Evolutionary conservation across 257 asterid species (phyloP).

Genomic region (Solanum commersonii): DNA sequence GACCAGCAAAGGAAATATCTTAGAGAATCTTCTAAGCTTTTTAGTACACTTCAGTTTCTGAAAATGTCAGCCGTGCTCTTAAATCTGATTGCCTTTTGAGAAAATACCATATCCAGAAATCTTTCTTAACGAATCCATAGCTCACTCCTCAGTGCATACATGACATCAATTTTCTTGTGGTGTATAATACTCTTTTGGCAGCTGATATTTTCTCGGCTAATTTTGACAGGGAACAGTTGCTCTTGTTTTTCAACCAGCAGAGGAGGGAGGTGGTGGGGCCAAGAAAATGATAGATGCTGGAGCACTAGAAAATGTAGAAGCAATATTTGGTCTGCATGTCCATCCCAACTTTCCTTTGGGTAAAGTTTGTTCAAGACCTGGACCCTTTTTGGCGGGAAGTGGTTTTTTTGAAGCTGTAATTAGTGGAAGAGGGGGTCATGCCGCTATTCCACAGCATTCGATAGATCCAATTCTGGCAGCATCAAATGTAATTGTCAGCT

Average conservation of each 20-base stretch:
- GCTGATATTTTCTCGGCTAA: background rate
- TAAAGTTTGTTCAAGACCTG: constrained; percentile 45
- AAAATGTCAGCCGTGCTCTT: background rate
- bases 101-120: background rate
- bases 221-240: constrained; percentile 75
- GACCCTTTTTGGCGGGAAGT: constrained; percentile 76
- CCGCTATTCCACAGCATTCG: constrained; percentile 88
- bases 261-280: constrained; percentile 97
- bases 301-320: constrained; percentile 60
- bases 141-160: background rate
- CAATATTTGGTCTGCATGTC: constrained; percentile 72
- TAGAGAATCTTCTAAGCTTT: background rate
- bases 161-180: background rate
- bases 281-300: constrained; percentile 80
- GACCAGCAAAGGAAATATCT: background rate
- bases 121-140: background rate
- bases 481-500: constrained; percentile 71
- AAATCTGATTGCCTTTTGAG: background rate
- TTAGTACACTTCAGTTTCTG: background rate
- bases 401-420: constrained; percentile 87
- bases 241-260: constrained; percentile 94
- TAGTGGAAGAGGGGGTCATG: constrained; percentile 94
- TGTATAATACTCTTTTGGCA: background rate
- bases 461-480: constrained; percentile 91
- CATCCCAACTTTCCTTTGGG: constrained; percentile 35